Evolutionary conservation across 2,329 filamentous ascomycete species (phyloP).

Genomic region (Aspergillus tubingensis): DNA sequence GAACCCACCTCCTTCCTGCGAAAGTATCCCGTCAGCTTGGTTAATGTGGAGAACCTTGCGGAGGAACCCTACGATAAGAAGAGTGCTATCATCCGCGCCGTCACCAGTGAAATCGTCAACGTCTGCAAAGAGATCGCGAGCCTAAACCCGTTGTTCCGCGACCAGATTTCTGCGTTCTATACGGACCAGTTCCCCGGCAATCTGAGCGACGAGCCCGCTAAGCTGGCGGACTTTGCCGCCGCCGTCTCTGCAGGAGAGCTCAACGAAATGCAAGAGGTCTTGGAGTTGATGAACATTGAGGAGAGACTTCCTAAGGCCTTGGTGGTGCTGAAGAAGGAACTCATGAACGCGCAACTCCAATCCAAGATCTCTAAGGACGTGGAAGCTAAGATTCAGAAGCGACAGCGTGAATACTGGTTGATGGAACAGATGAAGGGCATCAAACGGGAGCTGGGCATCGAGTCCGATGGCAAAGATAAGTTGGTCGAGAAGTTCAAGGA

Average conservation of each 20-base stretch:
- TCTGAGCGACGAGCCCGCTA: constrained; percentile 90
- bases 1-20: constrained; percentile 89
- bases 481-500: constrained; percentile 96
- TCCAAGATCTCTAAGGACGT: constrained; percentile 98
- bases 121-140: constrained; percentile 97
- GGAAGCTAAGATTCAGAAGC: constrained; percentile 94
- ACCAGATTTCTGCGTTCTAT: constrained; percentile 96
- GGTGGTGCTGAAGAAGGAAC: constrained; percentile 92
- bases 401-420: constrained; percentile 95
- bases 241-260: constrained; percentile 94
- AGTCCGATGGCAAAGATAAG: constrained; percentile 98
- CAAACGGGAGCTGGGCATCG: constrained; percentile 88
- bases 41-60: constrained; percentile 88
- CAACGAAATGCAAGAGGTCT: constrained; percentile 85
- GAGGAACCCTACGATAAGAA: constrained; percentile 91
- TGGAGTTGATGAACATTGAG: constrained; percentile 87
- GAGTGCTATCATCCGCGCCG: constrained; percentile 81
- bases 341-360: constrained; percentile 96
- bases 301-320: constrained; percentile 89
- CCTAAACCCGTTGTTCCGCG: constrained; percentile 91
- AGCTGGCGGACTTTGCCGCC: constrained; percentile 94
- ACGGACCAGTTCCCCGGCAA: constrained; percentile 95
- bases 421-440: constrained; percentile 99
- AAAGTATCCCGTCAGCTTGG: constrained; percentile 88
- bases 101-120: constrained; percentile 97